Evolutionary conservation across 129 eudicot species (phyloP).

Genomic region (Calendula officinalis): DNA sequence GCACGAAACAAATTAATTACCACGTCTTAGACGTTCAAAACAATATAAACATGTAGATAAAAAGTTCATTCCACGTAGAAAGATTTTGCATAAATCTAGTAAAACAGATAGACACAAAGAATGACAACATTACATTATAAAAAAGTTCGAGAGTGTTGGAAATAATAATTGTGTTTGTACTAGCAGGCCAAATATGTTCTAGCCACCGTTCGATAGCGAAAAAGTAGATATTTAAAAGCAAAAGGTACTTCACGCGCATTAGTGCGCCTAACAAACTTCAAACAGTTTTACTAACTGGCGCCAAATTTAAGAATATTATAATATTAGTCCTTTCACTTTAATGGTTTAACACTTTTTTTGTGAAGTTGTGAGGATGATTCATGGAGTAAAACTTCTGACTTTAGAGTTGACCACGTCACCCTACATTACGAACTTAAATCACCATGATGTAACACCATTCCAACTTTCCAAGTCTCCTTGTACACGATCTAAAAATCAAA

Average conservation of each 20-base stretch:
- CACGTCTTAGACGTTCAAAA: not conserved
- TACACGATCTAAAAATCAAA: not conserved
- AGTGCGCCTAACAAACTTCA: slow-evolving; percentile 34
- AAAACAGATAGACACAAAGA: not conserved
- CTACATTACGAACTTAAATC: slow-evolving; percentile 40
- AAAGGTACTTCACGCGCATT: slow-evolving; percentile 48
- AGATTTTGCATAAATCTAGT: not conserved
- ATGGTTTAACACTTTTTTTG: not conserved
- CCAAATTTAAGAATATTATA: slow-evolving; percentile 22
- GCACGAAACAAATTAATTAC: slow-evolving; percentile 21
- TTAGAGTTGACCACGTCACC: slow-evolving; percentile 28
- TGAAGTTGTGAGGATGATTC: not conserved
- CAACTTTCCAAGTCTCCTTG: not conserved
- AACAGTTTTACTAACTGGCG: slow-evolving; percentile 40
- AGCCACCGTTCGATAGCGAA: slow-evolving; percentile 30
- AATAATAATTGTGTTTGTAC: not conserved
- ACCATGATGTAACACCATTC: slow-evolving; percentile 22
- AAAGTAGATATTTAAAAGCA: slow-evolving; percentile 31
- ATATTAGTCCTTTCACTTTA: slow-evolving; percentile 14
- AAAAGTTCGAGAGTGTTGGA: not conserved
- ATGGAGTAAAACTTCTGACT: not conserved
- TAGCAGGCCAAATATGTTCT: slow-evolving; percentile 21
- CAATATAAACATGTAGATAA: not conserved
- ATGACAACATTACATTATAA: not conserved
- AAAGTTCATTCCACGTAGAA: not conserved